Evolutionary conservation across 2,329 filamentous ascomycete species (phyloP).

Genomic region (Daldinia eschscholtzii): DNA sequence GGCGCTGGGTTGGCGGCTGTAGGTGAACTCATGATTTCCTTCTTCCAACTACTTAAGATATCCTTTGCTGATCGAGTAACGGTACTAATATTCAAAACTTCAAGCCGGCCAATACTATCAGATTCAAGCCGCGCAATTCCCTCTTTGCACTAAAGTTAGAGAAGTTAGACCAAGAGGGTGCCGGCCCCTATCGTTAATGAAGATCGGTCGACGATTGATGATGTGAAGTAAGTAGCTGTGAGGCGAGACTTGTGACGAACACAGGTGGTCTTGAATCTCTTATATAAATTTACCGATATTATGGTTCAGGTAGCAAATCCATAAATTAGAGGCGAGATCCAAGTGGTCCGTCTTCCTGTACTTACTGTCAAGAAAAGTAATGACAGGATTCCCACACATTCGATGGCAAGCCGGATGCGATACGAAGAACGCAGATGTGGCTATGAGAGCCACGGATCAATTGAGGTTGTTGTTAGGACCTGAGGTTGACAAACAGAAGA

Average conservation of each 20-base stretch:
- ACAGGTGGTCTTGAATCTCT: constrained; percentile 2
- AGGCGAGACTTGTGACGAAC: neutral
- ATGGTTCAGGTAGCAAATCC: constrained; percentile 22
- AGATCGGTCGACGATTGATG: constrained; percentile 8
- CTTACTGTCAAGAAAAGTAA: constrained; percentile 14
- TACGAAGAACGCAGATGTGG: constrained; percentile 15
- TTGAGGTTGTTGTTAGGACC: constrained; percentile 21
- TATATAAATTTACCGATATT: constrained; percentile 19
- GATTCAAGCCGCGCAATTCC: constrained; percentile 26
- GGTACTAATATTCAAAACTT: constrained; percentile 18
- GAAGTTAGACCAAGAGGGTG: constrained; percentile 25
- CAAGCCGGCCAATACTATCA: constrained; percentile 19
- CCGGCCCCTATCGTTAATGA: constrained; percentile 30
- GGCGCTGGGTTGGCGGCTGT: constrained; percentile 30
- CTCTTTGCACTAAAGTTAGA: constrained; percentile 15
- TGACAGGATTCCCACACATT: constrained; percentile 12
- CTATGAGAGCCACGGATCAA: constrained; percentile 19
- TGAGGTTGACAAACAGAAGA: constrained; percentile 12
- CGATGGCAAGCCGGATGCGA: constrained; percentile 16
- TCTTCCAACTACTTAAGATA: neutral
- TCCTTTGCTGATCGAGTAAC: neutral
- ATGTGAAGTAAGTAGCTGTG: constrained; percentile 9
- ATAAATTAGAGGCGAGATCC: constrained; percentile 19
- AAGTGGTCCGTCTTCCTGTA: constrained; percentile 11
- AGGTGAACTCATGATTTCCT: constrained; percentile 47